Evolutionary conservation across 768 basidiomycete species (phyloP).

Genomic region (Russula vinacea): DNA sequence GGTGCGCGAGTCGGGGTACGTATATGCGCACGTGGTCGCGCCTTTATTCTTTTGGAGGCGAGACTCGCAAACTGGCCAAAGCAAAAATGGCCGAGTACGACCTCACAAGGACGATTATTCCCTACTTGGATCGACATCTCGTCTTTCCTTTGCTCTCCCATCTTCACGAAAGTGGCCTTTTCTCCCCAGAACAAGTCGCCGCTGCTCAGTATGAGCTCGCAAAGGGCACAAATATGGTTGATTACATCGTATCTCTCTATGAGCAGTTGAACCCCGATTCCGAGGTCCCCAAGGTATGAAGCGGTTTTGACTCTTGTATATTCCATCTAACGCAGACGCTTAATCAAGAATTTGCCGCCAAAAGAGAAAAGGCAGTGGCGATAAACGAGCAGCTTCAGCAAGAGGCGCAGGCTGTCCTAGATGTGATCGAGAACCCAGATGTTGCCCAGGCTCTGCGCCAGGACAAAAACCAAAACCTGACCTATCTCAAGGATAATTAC

Average conservation of each 20-base stretch:
- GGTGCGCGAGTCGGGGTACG: neutral
- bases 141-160: constrained; percentile 90
- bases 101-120: constrained; percentile 85
- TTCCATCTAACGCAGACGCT: constrained; percentile 6
- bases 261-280: constrained; percentile 73
- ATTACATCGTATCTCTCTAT: constrained; percentile 82
- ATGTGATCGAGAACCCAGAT: constrained; percentile 95
- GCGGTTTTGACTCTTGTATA: neutral
- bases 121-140: constrained; percentile 92
- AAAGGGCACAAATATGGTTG: constrained; percentile 97
- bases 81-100: constrained; percentile 81
- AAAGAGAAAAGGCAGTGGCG: constrained; percentile 76
- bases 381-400: constrained; percentile 82
- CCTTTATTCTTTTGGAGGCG: neutral
- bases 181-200: constrained; percentile 74
- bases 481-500: constrained; percentile 92
- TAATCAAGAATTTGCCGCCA: constrained; percentile 72
- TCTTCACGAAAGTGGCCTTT: constrained; percentile 70
- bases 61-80: too few species aligned
- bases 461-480: constrained; percentile 95
- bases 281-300: constrained; percentile 63
- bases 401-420: constrained; percentile 88
- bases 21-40: constrained; percentile 1
- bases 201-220: constrained; percentile 96
- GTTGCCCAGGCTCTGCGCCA: constrained; percentile 91